A percentile compares a stretch with the other conserved stretches of the same genome.
phyloP scores from a whole-genome alignment of 495 filamentous ascomycete species.

The Penicillium daleae region DNA sequence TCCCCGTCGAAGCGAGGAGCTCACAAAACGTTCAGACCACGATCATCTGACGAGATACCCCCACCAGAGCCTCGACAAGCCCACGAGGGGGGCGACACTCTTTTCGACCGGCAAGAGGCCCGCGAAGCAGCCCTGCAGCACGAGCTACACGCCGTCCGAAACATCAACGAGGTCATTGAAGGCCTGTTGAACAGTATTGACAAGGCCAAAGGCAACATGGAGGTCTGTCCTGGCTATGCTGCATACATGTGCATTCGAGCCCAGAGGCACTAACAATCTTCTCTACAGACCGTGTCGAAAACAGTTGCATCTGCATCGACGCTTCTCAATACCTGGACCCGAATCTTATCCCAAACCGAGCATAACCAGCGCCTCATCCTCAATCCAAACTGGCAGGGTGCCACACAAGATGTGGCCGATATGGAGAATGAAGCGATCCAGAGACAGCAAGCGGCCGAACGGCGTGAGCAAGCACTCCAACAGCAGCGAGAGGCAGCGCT shows the following conservation, averaged over 20 bases:
- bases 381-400: slow-evolving; percentile 87
- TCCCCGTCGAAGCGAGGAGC: slow-evolving; percentile 62
- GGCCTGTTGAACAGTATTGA: slow-evolving; percentile 78
- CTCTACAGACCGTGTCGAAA: slow-evolving; percentile 72
- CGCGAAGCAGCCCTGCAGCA: slow-evolving; percentile 72
- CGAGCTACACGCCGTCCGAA: slow-evolving; percentile 80
- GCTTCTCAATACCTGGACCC: slow-evolving; percentile 93
- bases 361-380: slow-evolving; percentile 93
- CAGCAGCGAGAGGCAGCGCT: slow-evolving; percentile 71
- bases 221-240: slow-evolving; percentile 53
- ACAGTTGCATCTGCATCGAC: slow-evolving; percentile 89
- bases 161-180: slow-evolving; percentile 86
- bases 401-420: slow-evolving; percentile 79
- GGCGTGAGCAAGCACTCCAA: slow-evolving; percentile 74
- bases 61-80: slow-evolving; percentile 37
- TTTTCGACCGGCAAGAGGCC: slow-evolving; percentile 68
- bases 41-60: slow-evolving; percentile 39
- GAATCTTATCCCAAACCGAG: slow-evolving; percentile 94
- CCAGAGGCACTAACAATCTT: slow-evolving; percentile 13
- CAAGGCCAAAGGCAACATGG: slow-evolving; percentile 87
- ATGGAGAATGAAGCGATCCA: slow-evolving; percentile 74
- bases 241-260: neutral
- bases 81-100: slow-evolving; percentile 53
- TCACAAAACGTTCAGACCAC: slow-evolving; percentile 25
- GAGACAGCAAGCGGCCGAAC: slow-evolving; percentile 73